Percentiles rank a stretch among this genome's conserved stretches.
Conservation (phyloP, 331 rosid species). For the Quercus phellos region DNA sequence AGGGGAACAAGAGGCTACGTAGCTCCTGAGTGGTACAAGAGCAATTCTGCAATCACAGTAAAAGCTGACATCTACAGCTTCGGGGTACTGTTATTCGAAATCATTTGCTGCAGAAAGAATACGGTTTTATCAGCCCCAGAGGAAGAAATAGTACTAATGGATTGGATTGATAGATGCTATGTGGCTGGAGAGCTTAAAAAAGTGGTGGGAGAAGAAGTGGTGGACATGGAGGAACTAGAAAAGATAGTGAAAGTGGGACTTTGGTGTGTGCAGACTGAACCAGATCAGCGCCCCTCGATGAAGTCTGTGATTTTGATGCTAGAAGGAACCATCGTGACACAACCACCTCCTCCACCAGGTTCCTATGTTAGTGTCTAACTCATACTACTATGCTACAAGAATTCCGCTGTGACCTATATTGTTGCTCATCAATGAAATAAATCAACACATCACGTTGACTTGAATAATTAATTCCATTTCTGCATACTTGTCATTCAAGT, state of each 20-base stretch:
- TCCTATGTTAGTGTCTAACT: neutral
- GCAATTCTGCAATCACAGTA: neutral
- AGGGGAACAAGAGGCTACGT: neutral
- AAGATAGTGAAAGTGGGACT: neutral
- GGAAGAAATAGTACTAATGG: neutral
- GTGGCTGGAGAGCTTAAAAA: neutral
- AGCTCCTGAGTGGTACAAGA: neutral
- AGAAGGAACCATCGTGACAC: neutral
- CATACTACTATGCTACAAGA: too few species aligned
- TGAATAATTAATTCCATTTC: too few species aligned
- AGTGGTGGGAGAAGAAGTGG: neutral
- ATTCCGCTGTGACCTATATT: too few species aligned
- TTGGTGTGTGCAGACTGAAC: neutral
- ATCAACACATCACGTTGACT: too few species aligned
- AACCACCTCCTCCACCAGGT: neutral
- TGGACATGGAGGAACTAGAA: neutral
- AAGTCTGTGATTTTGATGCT: neutral
- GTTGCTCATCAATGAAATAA: too few species aligned
- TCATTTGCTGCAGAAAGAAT: conserved; percentile 2
- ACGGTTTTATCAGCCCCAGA: neutral
- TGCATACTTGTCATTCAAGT: too few species aligned
- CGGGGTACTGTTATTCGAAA: neutral
- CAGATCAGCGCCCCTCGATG: neutral
- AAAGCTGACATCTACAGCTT: conserved; percentile 1
- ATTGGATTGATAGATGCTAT: neutral